These are phyloP conservation scores for Podaxis mareebaensis DNA, from an alignment of 768 basidiomycete genomes.

Conservation along the genomic window DNA sequence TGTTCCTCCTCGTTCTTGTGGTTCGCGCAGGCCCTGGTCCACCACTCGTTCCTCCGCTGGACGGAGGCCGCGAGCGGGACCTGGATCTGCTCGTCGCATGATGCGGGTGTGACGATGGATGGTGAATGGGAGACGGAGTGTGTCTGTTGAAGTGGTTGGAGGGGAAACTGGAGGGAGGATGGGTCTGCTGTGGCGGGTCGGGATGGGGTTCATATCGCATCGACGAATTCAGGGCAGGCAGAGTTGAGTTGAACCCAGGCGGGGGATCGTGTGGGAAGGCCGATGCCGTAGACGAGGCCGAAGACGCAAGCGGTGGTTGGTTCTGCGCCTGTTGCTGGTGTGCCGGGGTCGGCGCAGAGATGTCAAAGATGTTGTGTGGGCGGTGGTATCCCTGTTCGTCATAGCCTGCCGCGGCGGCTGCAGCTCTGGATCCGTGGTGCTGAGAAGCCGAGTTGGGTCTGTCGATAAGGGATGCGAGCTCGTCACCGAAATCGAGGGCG, in stretches of 20 bases:
- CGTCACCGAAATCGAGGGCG: constrained; percentile 64
- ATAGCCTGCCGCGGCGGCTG: constrained; percentile 9
- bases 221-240: constrained; percentile 51
- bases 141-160: constrained; percentile 27
- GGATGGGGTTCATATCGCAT: constrained; percentile 52
- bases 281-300: constrained; percentile 17
- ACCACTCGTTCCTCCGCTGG: constrained; percentile 16
- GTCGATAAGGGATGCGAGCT: constrained; percentile 60
- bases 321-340: constrained; percentile 33
- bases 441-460: constrained; percentile 16
- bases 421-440: constrained; percentile 17
- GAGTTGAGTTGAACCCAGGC: constrained; percentile 48
- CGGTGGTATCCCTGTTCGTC: constrained; percentile 19
- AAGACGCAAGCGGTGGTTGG: constrained; percentile 20
- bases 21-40: constrained; percentile 56
- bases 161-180: constrained; percentile 19
- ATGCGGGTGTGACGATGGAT: constrained; percentile 19
- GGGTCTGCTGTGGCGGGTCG: constrained; percentile 26
- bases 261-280: constrained; percentile 26
- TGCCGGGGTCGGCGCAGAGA: constrained; percentile 44
- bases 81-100: constrained; percentile 19
- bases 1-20: constrained; percentile 56
- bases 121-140: constrained; percentile 34
- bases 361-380: constrained; percentile 62
- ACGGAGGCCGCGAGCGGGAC: constrained; percentile 20